These are phyloP conservation scores for Alternaria sp. DNA, from an alignment of 2,329 filamentous ascomycete genomes.

Conservation along the genomic window DNA sequence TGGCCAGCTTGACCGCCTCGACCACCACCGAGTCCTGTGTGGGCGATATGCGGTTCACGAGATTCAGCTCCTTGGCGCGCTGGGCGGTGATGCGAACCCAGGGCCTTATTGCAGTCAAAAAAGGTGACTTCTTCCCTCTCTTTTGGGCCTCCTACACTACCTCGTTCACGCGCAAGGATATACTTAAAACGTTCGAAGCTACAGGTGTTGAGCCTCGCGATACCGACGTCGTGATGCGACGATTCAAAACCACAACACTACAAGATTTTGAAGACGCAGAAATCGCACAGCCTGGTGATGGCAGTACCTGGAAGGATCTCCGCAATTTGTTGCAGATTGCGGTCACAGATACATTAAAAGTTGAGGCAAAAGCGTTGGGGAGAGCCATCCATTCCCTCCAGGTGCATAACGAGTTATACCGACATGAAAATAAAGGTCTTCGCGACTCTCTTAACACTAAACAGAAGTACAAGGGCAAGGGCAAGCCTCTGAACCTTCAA, in stretches of 20 bases:
- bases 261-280: not conserved
- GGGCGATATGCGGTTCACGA: too few relatives aligned
- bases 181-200: not conserved
- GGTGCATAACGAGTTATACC: not conserved
- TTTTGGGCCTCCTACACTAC: too few relatives aligned
- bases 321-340: not conserved
- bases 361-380: not conserved
- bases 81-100: too few relatives aligned
- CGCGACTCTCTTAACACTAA: not conserved
- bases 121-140: too few relatives aligned
- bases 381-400: not conserved
- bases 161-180: not conserved
- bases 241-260: not conserved
- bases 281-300: not conserved
- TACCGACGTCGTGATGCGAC: not conserved
- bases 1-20: too few relatives aligned
- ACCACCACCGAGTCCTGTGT: too few relatives aligned
- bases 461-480: not conserved
- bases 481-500: not conserved
- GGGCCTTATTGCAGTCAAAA: too few relatives aligned
- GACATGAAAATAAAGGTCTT: not conserved
- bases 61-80: too few relatives aligned
- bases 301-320: not conserved
- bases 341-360: not conserved
- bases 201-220: not conserved